Evolutionary conservation across 2,329 filamentous ascomycete species (phyloP), one percentile per base, ranked within the genome.

Genomic region (Emydomyces testavorans): DNA sequence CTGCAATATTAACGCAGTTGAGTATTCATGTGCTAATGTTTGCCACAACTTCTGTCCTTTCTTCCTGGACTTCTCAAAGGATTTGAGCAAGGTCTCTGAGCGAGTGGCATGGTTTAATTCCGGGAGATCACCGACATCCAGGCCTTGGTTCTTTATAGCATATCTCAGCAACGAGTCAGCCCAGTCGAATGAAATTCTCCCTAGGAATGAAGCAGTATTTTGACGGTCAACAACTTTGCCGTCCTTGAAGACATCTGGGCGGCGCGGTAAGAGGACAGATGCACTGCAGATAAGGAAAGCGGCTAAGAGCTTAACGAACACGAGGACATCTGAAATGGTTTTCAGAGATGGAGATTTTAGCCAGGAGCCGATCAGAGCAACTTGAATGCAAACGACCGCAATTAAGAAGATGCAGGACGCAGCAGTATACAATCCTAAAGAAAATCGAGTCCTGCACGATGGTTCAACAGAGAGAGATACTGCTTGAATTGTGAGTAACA

Each of bases 121-220:
- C 0, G 81, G 77, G 7, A 88, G 66, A 57, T 86, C 80, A 4
- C 67, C 66, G 28, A 81, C 62, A 28, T 82, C 74, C 2, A 88
- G 69, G 21, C 74, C 72, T 38, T 74, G 76, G 56, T 81, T 79
- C 54, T 72, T 70, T 1, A 65, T 63, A 1, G 80, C 78, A 18
- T 73, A 62, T 1, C 63, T 56, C 11, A 89, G 70, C 0, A 87
- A 56, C 2, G 65, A 61, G 1, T 60, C 63, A 1, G 76, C 71
- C 83, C 83, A 90, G 41, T 69, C 66, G 66, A 80, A 89, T 5
- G 76, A 83, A 57, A 78, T 78, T 43, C 78, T 75, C 43, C 66
- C 72, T 40, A 82, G 68, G 1, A 79, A 75, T 1, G 80, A 79
- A 2, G 70, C 71, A 0, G 80, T 82, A 56, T 71, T 73, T 64